Evolutionary conservation across 257 asterid genomes (phyloP), one percentile per base, ranked within the genome.

Genomic region (Asclepias syriaca): DNA sequence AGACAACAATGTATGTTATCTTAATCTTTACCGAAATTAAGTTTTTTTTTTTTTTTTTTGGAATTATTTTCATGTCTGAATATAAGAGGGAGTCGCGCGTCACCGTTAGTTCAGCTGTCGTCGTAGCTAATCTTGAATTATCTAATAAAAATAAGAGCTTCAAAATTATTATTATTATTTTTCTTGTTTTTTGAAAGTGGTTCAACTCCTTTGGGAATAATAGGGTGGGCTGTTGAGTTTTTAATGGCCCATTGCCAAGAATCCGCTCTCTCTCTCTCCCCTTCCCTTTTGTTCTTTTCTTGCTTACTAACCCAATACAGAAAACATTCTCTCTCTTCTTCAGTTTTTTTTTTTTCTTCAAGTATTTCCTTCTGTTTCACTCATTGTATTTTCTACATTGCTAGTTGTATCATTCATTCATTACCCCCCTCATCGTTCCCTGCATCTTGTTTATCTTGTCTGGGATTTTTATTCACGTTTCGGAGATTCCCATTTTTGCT

Each of bases 311-410:
- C 48, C 9, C 9, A 6, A 43, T 9, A 8, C 48, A 43, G 3
- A 5, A 40, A 0, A 6, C 46, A 5, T 8, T 40, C 46, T 40
- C 46, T 43, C 60, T 3, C 39, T n/a, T 37, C 51, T 14, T 15
- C 11, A 22, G 27, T 22, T 14, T 60, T 67, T 49, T 49, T 32
- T 32, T 0, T 18, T 29, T 53, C 61, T 67, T 34, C 46, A 2
- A 53, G 67, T 76, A 76, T 76, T 70, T 76, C 75, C 75, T 76
- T 70, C 75, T 43, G 53, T 76, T 32, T 63, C 75, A 64, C 75
- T 76, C 68, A 39, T 76, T 11, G 58, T 21, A 29, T 56, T 43
- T 43, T 29, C 21, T 16, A 18, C 49, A 22, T 4, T 55, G 27
- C 74, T 14, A 34, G 21, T 34, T 32, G 64, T 56, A 29, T 67